A percentile compares a stretch with the other conserved stretches of the same genome.
phyloP scores from a whole-genome alignment of 1,284 basidiomycete species.

The Tylopilus orsonianus region DNA sequence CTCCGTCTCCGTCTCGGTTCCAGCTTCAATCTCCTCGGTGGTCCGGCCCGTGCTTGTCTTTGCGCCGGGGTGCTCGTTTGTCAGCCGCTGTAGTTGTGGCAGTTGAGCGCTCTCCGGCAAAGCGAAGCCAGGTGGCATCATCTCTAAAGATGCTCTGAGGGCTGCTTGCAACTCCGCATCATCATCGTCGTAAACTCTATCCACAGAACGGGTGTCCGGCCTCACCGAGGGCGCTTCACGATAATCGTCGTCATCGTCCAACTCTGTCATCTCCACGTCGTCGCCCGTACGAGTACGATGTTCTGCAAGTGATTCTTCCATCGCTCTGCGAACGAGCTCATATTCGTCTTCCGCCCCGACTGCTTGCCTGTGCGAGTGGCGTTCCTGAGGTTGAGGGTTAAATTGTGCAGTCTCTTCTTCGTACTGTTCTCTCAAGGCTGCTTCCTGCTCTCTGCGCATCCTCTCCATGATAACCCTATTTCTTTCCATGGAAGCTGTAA shows the following conservation, averaged over 20 bases:
- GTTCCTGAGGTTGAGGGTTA: constrained; percentile 16
- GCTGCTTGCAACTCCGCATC: constrained; percentile 86
- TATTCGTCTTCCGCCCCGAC: constrained; percentile 53
- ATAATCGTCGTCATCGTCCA: constrained; percentile 37
- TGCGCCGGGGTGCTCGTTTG: constrained; percentile 14
- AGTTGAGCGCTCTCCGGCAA: constrained; percentile 38
- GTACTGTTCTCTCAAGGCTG: constrained; percentile 60
- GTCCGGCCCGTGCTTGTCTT: constrained; percentile 11
- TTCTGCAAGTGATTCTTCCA: constrained; percentile 56
- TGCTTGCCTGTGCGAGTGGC: constrained; percentile 9
- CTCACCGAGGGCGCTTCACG: constrained; percentile 1
- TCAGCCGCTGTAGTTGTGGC: constrained; percentile 20
- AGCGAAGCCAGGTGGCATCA: constrained; percentile 55
- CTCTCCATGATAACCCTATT: constrained; percentile 61
- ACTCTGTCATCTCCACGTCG: constrained; percentile 14
- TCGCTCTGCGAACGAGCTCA: constrained; percentile 58
- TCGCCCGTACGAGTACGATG: constrained; percentile 22
- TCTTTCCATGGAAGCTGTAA: constrained; percentile 66
- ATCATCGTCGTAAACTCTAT: constrained; percentile 77
- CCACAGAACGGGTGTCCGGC: constrained; percentile 8
- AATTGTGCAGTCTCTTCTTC: constrained; percentile 43
- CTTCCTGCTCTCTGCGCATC: constrained; percentile 68
- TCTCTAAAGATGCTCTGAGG: constrained; percentile 76
- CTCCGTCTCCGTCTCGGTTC: constrained; percentile 21
- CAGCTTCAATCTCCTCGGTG: constrained; percentile 15